These are phyloP conservation scores for Chimonanthus salicifolius DNA, from an alignment of 164 flowering plant genomes.

Conservation along the genomic window DNA sequence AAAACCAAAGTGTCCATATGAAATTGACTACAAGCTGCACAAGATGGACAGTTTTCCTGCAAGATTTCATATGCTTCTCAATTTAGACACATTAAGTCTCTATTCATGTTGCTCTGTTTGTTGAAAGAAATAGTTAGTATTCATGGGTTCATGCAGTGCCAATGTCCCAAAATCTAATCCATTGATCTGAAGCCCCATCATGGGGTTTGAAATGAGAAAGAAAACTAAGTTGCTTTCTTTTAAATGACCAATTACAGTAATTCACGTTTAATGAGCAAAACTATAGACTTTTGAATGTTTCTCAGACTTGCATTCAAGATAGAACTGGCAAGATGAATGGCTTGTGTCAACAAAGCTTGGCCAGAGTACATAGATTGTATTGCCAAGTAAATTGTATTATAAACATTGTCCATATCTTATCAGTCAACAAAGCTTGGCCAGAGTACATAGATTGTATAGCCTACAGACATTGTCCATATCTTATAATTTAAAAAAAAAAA, in stretches of 20 bases:
- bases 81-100: not conserved
- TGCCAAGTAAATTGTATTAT: not conserved
- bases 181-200: not conserved
- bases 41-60: not conserved
- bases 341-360: not conserved
- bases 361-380: not conserved
- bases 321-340: not conserved
- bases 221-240: not conserved
- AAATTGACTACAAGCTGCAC: not conserved
- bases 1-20: slow-evolving; percentile 3
- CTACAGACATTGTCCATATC: not conserved
- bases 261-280: not conserved
- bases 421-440: not conserved
- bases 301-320: not conserved
- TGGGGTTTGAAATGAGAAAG: too few relatives aligned
- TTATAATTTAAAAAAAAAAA: too few relatives aligned
- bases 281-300: not conserved
- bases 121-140: too few relatives aligned
- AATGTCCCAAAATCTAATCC: not conserved
- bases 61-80: not conserved
- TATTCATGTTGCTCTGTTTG: too few relatives aligned
- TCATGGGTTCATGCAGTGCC: not conserved
- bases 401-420: too few relatives aligned
- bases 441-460: not conserved
- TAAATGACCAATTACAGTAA: not conserved